These are phyloP conservation scores for Ramularia endophylla DNA, from an alignment of 2,329 filamentous ascomycete genomes.

Conservation along the genomic window DNA sequence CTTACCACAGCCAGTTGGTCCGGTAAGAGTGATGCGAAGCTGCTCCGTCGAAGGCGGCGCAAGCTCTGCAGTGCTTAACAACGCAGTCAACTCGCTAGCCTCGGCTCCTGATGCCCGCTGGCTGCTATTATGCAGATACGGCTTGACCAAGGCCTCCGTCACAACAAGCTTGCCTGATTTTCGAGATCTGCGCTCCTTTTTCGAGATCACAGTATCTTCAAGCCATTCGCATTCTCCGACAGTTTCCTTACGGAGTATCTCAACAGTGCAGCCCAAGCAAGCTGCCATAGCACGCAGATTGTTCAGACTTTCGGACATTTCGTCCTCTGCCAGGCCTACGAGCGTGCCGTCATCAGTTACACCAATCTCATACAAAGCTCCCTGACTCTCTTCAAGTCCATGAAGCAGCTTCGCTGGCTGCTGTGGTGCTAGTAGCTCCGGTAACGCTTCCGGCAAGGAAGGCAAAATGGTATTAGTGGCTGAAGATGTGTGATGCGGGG, in stretches of 20 bases:
- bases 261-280: constrained; percentile 79
- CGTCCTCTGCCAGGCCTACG: constrained; percentile 79
- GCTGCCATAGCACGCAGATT: constrained; percentile 88
- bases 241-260: constrained; percentile 72
- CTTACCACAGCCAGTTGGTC: constrained; percentile 86
- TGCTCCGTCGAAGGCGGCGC: constrained; percentile 53
- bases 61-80: constrained; percentile 13
- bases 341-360: constrained; percentile 92
- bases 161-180: constrained; percentile 64
- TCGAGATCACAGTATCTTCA: constrained; percentile 34
- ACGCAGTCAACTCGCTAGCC: constrained; percentile 3
- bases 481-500: constrained; percentile 78
- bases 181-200: constrained; percentile 30
- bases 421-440: constrained; percentile 52
- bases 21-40: constrained; percentile 78
- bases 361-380: constrained; percentile 92
- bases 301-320: constrained; percentile 82
- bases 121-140: constrained; percentile 43
- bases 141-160: constrained; percentile 82
- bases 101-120: constrained; percentile 2
- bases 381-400: constrained; percentile 85
- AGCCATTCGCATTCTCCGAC: constrained; percentile 81
- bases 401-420: constrained; percentile 54
- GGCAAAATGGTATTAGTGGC: constrained; percentile 70
- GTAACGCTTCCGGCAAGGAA: constrained; percentile 60